Base-by-base conservation (phyloP, 164 flowering plant species). In the Platanus orientalis region DNA sequence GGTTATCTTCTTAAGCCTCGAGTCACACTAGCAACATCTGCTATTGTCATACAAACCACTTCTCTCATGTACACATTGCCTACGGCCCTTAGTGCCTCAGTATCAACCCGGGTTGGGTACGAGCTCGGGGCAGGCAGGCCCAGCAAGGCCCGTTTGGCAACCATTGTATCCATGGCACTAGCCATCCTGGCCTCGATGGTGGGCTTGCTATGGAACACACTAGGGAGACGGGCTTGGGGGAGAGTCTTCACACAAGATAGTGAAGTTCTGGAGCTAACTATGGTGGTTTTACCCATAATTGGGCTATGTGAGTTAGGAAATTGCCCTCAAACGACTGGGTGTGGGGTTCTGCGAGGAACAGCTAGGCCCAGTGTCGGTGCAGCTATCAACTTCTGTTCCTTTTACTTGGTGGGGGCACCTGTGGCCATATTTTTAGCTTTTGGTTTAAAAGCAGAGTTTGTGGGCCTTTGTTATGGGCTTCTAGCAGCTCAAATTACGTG, bases 261-360 rank as follows among this genome's bases (percentile, higher is more conserved):
- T 1, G 81, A 83, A 11, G 83, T 91, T 54, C 63, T 89, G 9
- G 73, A 80, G 68, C 80, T 90, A 9, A 78, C 91, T 1, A 69
- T 67, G 65, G 64, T 66, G 0, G 88, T 86, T 0, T 52, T 93
- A 32, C 98, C 98, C 4, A 71, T 93, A 32, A 82, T 93, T 20
- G 98, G 98, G 24, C 47, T 84, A 6, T 93, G 98, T 36, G 98
- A 93, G 82, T 74, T 93, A 0, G 97, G 86, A 0, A 93, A 93
- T 64, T 90, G 97, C 60, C 97, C 98, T 2, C 96, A 93, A 44
- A 93, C 98, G 7, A 87, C 98, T 4, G 80, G 92, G 25, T 90
- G 96, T 63, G 98, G 98, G 47, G 84, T 86, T 6, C 85, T 93
- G 0, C 68, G 97, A 16, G 98, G 97, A 17, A 81, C 84, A 27